Base-by-base conservation (phyloP, 2,329 filamentous ascomycete genomes). In the Leptographium radiaticola region DNA sequence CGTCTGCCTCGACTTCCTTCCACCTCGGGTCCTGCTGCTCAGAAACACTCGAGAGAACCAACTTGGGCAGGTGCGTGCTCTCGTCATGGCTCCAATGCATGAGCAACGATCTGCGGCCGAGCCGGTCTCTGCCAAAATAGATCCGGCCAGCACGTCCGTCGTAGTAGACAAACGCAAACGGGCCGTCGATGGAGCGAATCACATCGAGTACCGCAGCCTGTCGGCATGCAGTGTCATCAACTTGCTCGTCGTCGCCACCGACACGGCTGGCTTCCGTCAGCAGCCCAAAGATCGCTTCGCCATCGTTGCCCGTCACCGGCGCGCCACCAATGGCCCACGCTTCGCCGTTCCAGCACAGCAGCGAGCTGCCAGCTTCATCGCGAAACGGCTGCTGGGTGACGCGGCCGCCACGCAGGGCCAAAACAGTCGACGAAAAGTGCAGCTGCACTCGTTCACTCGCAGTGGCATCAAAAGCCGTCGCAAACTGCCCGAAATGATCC, bases 311-410 rank as follows among this genome's bases (percentile, higher is more conserved):
- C 7, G 63, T 55, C n/a, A 95, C 72, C 1, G 66, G 62, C 11
- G 75, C 61, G 38, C 75, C 75, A 10, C 68, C 69, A 50, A 95
- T 75, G 55, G 78, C 84, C 93, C 93, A 98, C 1, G 89, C 91
- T 66, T 98, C 93, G 45, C 93, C 93, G 64, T 98, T 98, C 93
- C 93, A 98, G 75, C 91, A 96, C 2, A 98, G 74, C 1, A 87
- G 72, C 1, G 84, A 88, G 5, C 75, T 74, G 0, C 75, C 76
- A 0, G 61, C 58, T 3, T 64, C 40, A 59, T 85, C 78, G 44
- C 76, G 67, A 5, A 95, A 76, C 2, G 93, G 93, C 66, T 97
- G 93, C 38, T 70, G 65, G 8, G 83, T 80, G 50, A 93, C 65
- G 57, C 79, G 73, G 50, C 81, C 77, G 31, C 91, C 91, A 61